Conservation (phyloP, 805 yeast species). For the Saturnispora gosingensis region DNA sequence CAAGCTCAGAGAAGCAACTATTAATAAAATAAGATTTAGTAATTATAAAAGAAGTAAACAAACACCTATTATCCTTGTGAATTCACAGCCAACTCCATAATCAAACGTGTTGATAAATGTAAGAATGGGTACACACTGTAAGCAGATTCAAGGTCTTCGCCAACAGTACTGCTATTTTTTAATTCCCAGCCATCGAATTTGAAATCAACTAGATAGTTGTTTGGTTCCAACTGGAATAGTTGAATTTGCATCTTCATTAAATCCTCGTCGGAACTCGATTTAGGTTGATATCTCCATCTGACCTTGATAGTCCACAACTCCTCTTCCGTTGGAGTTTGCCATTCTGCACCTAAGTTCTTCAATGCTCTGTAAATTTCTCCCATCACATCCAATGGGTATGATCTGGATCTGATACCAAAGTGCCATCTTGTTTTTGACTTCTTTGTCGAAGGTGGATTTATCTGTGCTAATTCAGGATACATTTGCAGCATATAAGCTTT, state of each 20-base stretch:
- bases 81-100: slow-evolving; percentile 95
- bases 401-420: slow-evolving; percentile 91
- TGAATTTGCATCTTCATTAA: slow-evolving; percentile 96
- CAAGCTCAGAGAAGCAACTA: no score
- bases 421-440: slow-evolving; percentile 97
- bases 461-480: slow-evolving; percentile 25
- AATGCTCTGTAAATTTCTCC: slow-evolving; percentile 94
- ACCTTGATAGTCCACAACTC: slow-evolving; percentile 94
- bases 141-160: slow-evolving; percentile 72
- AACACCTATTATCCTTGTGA: slow-evolving; percentile 40
- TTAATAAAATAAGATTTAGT: no score
- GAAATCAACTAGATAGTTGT: slow-evolving; percentile 91
- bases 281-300: slow-evolving; percentile 71
- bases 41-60: neutral
- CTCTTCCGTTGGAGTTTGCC: slow-evolving; percentile 93
- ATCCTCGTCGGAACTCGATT: slow-evolving; percentile 44
- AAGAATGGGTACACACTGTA: slow-evolving; percentile 92
- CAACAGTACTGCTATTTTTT: slow-evolving; percentile 31
- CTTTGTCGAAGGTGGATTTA: slow-evolving; percentile 51
- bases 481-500: slow-evolving; percentile 73
- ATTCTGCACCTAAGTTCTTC: slow-evolving; percentile 90
- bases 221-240: slow-evolving; percentile 89
- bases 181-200: slow-evolving; percentile 97
- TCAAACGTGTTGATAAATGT: slow-evolving; percentile 83
- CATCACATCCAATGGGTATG: slow-evolving; percentile 97